Evolutionary conservation across 495 filamentous ascomycete genomes (phyloP), one percentile per base, ranked within the genome.

Genomic region (Parmelia sp.): DNA sequence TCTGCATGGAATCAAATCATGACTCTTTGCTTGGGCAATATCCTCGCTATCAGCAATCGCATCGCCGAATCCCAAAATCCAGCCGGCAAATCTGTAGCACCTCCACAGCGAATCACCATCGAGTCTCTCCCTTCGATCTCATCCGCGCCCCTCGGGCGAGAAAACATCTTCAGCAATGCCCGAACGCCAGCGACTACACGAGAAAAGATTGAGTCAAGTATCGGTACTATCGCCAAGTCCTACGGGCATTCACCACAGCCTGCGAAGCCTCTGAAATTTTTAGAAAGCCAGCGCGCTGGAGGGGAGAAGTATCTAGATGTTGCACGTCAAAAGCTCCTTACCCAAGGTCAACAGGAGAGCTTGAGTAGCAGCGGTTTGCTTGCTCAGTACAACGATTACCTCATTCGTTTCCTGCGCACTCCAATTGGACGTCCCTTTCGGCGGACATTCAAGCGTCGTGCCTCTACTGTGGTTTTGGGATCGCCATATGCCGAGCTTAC

Each of bases 1-100:
- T 82, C 88, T 9, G 87, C 86, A 56, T 96, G 91, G 91, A 84
- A 85, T 19, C 91, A 96, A 68, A 83, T 97, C 44, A 79, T 86
- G 60, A 76, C 74, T 33, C 75, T 84, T 36, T 90, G 89, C 70
- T 74, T 92, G 1, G 79, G 81, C 35, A 81, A 86, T 23, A 82
- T 97, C 44, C 82, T 83, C 37, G 79, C 75, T 19, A 79, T 96
- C 53, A 82, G 83, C 47, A 73, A 74, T n/a, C 86, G 85, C 35
- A 85, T 96, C 61, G 77, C 84, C 23, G 73, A 76, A 33, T 83
- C 76, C 66, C 82, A 80, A 66, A 84, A 82, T 47, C 79, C 83
- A 39, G 58, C 65, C 2, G 58, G 65, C 23, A 69, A 72, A 60
- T 57, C 76, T 23, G 67, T 74, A 60, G 67, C 70, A 59, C 57